phyloP scores from a whole-genome alignment of 306 rosid genomes.

The Vigna unguiculata region DNA sequence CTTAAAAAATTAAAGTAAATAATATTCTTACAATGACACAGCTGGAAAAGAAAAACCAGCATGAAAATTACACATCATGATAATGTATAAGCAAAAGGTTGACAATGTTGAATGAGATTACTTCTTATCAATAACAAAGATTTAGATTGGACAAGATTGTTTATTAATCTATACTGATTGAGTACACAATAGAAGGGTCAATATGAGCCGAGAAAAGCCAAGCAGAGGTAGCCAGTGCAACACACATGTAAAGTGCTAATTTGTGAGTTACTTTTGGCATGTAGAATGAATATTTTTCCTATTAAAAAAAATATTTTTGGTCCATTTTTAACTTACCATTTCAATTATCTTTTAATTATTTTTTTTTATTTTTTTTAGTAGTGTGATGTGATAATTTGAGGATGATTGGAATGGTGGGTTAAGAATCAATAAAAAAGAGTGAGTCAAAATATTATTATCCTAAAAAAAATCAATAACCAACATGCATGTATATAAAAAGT shows the following conservation, averaged over 20 bases:
- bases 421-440: no score
- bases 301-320: no score
- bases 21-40: background rate
- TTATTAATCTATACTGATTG: slow-evolving; percentile 10
- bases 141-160: background rate
- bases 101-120: background rate
- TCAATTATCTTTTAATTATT: no score
- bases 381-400: no score
- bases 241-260: background rate
- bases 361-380: no score
- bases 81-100: background rate
- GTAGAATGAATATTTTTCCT: no score
- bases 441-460: no score
- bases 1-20: background rate
- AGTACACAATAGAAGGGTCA: background rate
- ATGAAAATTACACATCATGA: slow-evolving; percentile 18
- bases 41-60: background rate
- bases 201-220: background rate
- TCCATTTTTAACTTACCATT: no score
- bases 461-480: no score
- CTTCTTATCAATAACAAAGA: slow-evolving; percentile 12
- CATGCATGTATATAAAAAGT: no score
- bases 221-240: slow-evolving; percentile 10
- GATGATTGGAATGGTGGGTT: no score
- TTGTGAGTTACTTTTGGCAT: slow-evolving; percentile 23